Conservation (phyloP, 2,329 filamentous ascomycete genomes). For the Intubia oerlemansii region DNA sequence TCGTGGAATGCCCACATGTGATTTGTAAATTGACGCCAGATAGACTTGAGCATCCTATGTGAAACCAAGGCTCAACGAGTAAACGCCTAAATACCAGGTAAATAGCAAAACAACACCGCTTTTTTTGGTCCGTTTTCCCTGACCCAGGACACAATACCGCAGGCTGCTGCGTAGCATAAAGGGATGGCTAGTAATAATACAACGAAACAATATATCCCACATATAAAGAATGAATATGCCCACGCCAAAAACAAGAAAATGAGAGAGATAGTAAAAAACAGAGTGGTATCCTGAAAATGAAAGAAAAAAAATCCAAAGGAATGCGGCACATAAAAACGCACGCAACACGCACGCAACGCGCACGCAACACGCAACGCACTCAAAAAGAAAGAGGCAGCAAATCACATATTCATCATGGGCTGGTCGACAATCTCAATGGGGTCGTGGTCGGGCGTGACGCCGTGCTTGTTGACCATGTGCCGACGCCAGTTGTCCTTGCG, state of each 20-base stretch:
- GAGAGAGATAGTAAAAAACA: not conserved
- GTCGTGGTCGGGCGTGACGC: constrained; percentile 16
- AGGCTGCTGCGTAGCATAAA: too few species aligned
- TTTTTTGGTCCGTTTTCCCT: not conserved
- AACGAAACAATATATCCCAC: too few species aligned
- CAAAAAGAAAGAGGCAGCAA: not conserved
- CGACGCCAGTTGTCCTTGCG: constrained; percentile 42
- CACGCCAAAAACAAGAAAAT: not conserved
- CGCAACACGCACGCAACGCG: too few species aligned
- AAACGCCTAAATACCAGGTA: too few species aligned
- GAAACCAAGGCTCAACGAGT: too few species aligned
- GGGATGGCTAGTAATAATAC: too few species aligned
- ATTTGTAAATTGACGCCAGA: not conserved
- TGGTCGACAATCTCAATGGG: constrained; percentile 22
- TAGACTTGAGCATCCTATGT: too few species aligned
- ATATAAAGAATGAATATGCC: not conserved
- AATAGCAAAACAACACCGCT: not conserved
- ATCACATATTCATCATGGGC: constrained; percentile 11
- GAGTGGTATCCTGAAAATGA: not conserved
- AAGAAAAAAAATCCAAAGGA: not conserved
- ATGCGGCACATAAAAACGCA: not conserved
- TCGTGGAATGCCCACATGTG: not conserved
- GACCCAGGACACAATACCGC: not conserved
- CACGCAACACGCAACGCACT: not conserved
- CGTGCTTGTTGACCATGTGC: constrained; percentile 39